Evolutionary conservation across 2,329 filamentous ascomycete genomes (phyloP), one percentile per base, ranked within the genome.

Genomic region (Hirsutella rhossiliensis): DNA sequence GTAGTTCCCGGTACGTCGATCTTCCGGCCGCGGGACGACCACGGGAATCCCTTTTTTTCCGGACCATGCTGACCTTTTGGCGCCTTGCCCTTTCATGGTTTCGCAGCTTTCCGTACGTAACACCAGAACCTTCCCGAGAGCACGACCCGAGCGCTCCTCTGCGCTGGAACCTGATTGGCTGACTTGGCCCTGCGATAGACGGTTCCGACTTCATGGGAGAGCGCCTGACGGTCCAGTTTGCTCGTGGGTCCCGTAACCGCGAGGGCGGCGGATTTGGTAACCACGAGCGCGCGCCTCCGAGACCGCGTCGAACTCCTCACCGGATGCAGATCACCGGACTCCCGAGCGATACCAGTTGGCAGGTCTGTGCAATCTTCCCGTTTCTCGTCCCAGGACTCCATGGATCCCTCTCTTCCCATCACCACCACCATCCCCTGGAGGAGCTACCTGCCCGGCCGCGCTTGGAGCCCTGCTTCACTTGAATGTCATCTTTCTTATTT

Each of bases 261-360:
- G 71, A 75, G 50, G 60, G 57, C 43, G 64, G 66, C 56, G 23
- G 23, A 27, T 72, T 72, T 55, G 66, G 67, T 48, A 64, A 62
- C 55, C 68, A 75, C 52, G 78, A 81, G 57, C 73, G 78, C 55
- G 68, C 66, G 44, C 68, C 74, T 50, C 75, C 77, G 53, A 86
- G 92, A 61, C 92, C 92, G 52, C 84, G 92, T 62, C 88, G 92
- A 65, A 98, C 92, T 55, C 82, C 88, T 55, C 88, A 89, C 68
- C 85, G 92, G 65, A 97, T 98, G 92, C 84, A 90, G 67, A 94
- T 98, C 62, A 85, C 86, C 73, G 90, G 89, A 73, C 87, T 98
- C 68, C 89, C 90, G 64, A 82, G 80, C 71, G 90, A 97, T 76
- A 98, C 92, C 76, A 96, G 89, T 80, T 98, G 92, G 92, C 92